Conservation (phyloP, 1,284 basidiomycete species). For the Naganishia albida region DNA sequence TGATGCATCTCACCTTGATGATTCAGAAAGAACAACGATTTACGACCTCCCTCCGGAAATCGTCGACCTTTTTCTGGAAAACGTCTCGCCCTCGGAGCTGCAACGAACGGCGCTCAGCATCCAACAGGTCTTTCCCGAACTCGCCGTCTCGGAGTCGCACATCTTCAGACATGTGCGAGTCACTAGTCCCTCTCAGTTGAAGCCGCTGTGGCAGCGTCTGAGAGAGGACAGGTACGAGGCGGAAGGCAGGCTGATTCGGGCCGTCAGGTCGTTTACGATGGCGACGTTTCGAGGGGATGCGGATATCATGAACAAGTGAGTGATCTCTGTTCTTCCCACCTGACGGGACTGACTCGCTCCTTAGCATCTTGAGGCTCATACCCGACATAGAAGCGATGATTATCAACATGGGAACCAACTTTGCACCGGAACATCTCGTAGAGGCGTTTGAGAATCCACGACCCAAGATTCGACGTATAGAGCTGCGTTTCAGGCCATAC, state of each 20-base stretch:
- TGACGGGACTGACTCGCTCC: neutral
- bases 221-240: slow-evolving; percentile 30
- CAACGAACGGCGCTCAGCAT: slow-evolving; percentile 49
- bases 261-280: slow-evolving; percentile 35
- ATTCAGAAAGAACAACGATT: slow-evolving; percentile 16
- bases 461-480: slow-evolving; percentile 44
- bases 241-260: slow-evolving; percentile 31
- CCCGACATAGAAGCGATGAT: slow-evolving; percentile 44
- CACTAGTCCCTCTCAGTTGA: slow-evolving; percentile 41
- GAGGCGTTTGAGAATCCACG: slow-evolving; percentile 51
- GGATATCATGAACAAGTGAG: slow-evolving; percentile 54
- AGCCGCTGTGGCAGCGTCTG: slow-evolving; percentile 37
- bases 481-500: slow-evolving; percentile 54
- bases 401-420: slow-evolving; percentile 54
- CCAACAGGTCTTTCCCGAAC: slow-evolving; percentile 45
- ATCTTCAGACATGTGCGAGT: slow-evolving; percentile 49
- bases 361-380: slow-evolving; percentile 48
- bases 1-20: neutral
- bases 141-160: slow-evolving; percentile 40
- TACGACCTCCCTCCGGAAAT: slow-evolving; percentile 48
- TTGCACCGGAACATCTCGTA: slow-evolving; percentile 53
- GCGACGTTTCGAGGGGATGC: slow-evolving; percentile 53
- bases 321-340: slow-evolving; percentile 1
- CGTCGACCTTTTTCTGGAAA: slow-evolving; percentile 46
- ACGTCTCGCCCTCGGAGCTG: slow-evolving; percentile 44